Conservation (phyloP, 2,329 filamentous ascomycete genomes). For the Fonsecaea monophora region DNA sequence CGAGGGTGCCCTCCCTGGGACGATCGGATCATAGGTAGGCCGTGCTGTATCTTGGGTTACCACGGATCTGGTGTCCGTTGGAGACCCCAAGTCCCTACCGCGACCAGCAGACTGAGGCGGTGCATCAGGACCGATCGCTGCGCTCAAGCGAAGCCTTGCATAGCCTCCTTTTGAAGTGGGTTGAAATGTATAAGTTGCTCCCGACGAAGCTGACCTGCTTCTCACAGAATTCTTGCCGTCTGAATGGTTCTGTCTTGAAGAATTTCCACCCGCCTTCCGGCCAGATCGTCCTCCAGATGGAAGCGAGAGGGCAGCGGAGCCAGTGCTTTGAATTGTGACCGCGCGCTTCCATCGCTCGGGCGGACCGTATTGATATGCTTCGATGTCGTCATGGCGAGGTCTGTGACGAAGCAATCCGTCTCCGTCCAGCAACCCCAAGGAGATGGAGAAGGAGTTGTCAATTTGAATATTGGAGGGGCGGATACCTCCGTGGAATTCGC, state of each 20-base stretch:
- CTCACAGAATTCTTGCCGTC: constrained; percentile 29
- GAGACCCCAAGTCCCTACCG: constrained; percentile 14
- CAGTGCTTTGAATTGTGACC: constrained; percentile 47
- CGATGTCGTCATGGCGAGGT: constrained; percentile 61
- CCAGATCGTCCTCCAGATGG: constrained; percentile 53
- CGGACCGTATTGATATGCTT: constrained; percentile 65
- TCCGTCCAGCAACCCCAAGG: constrained; percentile 64
- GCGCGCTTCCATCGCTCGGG: constrained; percentile 60
- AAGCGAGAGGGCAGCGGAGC: constrained; percentile 43
- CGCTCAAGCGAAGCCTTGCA: constrained; percentile 32
- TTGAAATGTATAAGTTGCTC: constrained; percentile 32
- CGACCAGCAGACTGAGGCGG: constrained; percentile 6
- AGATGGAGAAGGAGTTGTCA: constrained; percentile 62
- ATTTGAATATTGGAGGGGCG: constrained; percentile 67
- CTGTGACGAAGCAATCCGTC: constrained; percentile 61
- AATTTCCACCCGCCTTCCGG: constrained; percentile 39
- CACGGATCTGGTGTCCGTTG: constrained; percentile 26
- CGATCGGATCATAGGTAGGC: neutral
- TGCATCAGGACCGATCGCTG: constrained; percentile 19
- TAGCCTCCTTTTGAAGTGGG: constrained; percentile 33
- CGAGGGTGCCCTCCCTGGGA: constrained; percentile 24
- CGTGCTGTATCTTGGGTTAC: constrained; percentile 25
- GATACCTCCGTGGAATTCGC: constrained; percentile 63
- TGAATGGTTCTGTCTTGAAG: constrained; percentile 12
- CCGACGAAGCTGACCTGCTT: constrained; percentile 37